These are phyloP conservation scores for Amphicarpaea edgeworthii DNA, from an alignment of 306 rosid genomes.

Conservation along the genomic window DNA sequence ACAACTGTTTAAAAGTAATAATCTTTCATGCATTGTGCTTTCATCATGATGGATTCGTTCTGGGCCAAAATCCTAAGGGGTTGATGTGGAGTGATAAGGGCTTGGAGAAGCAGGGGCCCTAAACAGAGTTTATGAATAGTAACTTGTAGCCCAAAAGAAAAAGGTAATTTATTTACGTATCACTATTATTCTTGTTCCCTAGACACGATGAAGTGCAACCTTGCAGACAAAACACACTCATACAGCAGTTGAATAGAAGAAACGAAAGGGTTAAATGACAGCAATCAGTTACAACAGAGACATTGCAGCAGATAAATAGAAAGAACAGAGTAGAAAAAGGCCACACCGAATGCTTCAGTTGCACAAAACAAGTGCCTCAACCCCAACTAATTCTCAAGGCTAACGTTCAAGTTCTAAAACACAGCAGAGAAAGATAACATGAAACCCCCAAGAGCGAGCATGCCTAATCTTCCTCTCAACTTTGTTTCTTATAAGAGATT, in stretches of 20 bases:
- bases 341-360: not conserved
- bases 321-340: not conserved
- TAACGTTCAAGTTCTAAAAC: not conserved
- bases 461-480: not conserved
- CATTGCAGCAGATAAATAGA: not conserved
- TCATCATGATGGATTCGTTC: not conserved
- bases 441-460: constrained; percentile 26
- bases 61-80: no score
- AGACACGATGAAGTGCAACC: not conserved
- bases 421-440: not conserved
- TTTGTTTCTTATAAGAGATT: not conserved
- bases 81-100: constrained; percentile 11
- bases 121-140: constrained; percentile 4
- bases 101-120: not conserved
- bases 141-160: not conserved
- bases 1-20: not conserved
- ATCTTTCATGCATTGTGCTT: not conserved
- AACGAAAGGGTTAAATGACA: not conserved
- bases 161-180: not conserved
- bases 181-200: not conserved
- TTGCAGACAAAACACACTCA: not conserved
- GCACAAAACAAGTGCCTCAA: not conserved
- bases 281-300: constrained; percentile 1
- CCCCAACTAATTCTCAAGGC: not conserved
- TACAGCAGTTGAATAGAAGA: not conserved